phyloP scores from a whole-genome alignment of 129 eudicot genomes.

The Tanacetum coccineum region DNA sequence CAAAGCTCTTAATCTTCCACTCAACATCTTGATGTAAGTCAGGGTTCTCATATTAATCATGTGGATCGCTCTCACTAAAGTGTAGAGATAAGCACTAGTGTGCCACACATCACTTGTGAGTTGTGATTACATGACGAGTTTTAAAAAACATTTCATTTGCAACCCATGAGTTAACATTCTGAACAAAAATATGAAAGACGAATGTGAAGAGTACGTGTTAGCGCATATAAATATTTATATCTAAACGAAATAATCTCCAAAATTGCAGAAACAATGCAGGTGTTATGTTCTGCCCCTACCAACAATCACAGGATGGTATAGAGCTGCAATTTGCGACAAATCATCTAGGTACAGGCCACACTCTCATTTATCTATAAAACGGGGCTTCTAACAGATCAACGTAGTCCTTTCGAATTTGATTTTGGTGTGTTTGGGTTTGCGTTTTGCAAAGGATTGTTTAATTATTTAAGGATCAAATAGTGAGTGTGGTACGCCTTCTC shows the following conservation, averaged over 20 bases:
- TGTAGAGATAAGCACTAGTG: too few species aligned
- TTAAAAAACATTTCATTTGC: too few species aligned
- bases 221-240: background rate
- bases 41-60: too few species aligned
- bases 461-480: too few species aligned
- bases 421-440: too few species aligned
- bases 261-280: slow-evolving; percentile 93
- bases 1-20: slow-evolving; percentile 69
- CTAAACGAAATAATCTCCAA: background rate
- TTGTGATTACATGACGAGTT: too few species aligned
- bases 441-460: background rate
- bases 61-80: background rate
- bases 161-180: too few species aligned
- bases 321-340: slow-evolving; percentile 95
- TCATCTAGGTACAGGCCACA: slow-evolving; percentile 48
- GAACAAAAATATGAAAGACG: background rate
- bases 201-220: background rate
- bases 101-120: too few species aligned
- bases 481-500: too few species aligned
- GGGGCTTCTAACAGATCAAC: background rate
- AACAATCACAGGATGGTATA: slow-evolving; percentile 76
- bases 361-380: background rate
- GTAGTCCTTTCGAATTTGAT: background rate
- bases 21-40: slow-evolving; percentile 78
- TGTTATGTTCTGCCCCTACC: slow-evolving; percentile 84